These are phyloP conservation scores for Kodamaea sagamina DNA, from an alignment of 805 yeast genomes.

Conservation along the genomic window DNA sequence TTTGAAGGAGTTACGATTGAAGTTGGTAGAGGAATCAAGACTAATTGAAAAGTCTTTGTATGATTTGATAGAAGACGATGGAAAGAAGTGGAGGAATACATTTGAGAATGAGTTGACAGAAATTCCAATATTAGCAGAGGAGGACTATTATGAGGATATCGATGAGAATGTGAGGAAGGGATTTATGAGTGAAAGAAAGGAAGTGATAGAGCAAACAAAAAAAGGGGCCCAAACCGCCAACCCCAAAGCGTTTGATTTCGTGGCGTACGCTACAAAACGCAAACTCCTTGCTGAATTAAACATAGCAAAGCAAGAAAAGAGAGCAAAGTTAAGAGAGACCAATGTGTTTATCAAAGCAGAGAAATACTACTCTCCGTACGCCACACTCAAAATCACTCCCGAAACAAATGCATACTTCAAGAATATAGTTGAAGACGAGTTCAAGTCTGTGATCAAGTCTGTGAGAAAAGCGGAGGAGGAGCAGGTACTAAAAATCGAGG, in stretches of 20 bases:
- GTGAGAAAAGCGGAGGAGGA: slow-evolving; percentile 29
- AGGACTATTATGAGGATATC: slow-evolving; percentile 16
- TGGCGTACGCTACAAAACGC: slow-evolving; percentile 55
- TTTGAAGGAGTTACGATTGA: slow-evolving; percentile 68
- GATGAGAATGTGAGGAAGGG: slow-evolving; percentile 7
- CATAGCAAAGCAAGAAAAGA: slow-evolving; percentile 24
- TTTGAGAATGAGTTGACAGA: slow-evolving; percentile 29
- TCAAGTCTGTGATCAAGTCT: slow-evolving; percentile 34
- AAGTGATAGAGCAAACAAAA: slow-evolving; percentile 10
- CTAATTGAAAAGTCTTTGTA: slow-evolving; percentile 78
- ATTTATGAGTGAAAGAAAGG: neutral
- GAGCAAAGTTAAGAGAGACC: slow-evolving; percentile 23
- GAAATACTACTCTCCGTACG: slow-evolving; percentile 39
- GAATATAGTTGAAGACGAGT: slow-evolving; percentile 26
- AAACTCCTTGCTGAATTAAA: slow-evolving; percentile 31
- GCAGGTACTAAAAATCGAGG: slow-evolving; percentile 17
- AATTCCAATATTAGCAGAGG: slow-evolving; percentile 10
- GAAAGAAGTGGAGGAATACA: slow-evolving; percentile 27
- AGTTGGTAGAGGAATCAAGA: slow-evolving; percentile 77
- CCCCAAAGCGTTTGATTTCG: slow-evolving; percentile 49
- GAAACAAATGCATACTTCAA: slow-evolving; percentile 27
- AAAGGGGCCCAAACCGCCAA: neutral
- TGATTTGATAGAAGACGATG: slow-evolving; percentile 49
- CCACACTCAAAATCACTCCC: slow-evolving; percentile 22
- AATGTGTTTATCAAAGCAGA: slow-evolving; percentile 44